A percentile compares a stretch with the other conserved stretches of the same genome.
phyloP scores from a whole-genome alignment of 192 early-diverging fungal species.

The Linnemannia exigua region DNA sequence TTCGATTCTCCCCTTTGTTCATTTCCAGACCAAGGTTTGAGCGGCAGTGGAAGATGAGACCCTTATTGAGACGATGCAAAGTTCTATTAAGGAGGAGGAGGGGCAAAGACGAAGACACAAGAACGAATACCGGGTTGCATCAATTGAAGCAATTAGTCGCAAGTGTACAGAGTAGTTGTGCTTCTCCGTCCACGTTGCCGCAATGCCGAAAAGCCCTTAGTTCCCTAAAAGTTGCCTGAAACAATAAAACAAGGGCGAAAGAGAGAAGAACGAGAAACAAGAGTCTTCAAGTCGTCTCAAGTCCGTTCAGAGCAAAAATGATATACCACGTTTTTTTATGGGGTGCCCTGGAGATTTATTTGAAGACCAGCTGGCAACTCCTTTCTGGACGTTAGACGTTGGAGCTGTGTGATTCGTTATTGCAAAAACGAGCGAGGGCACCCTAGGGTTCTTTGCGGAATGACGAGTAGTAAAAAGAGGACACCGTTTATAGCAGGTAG shows the following conservation, averaged over 20 bases:
- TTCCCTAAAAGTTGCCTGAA: background rate
- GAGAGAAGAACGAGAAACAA: background rate
- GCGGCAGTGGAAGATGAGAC: too few species aligned
- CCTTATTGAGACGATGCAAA: too few species aligned
- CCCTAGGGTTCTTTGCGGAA: background rate
- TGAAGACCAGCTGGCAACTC: background rate
- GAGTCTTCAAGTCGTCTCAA: background rate
- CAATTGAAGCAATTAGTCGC: too few species aligned
- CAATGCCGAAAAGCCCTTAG: background rate
- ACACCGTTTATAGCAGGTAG: background rate
- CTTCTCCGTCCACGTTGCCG: background rate
- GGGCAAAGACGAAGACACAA: too few species aligned
- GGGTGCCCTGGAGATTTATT: too few species aligned
- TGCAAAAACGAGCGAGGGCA: background rate
- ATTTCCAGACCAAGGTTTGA: too few species aligned
- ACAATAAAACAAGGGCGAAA: background rate
- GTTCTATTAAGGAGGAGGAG: too few species aligned
- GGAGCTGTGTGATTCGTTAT: background rate
- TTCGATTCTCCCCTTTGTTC: too few species aligned
- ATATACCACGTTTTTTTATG: background rate
- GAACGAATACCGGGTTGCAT: background rate
- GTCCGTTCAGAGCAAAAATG: background rate
- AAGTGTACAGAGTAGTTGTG: too few species aligned
- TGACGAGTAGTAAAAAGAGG: background rate
- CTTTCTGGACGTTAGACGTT: background rate